Conservation (phyloP, 1,284 basidiomycete genomes). For the Ceratobasidium sp. region DNA sequence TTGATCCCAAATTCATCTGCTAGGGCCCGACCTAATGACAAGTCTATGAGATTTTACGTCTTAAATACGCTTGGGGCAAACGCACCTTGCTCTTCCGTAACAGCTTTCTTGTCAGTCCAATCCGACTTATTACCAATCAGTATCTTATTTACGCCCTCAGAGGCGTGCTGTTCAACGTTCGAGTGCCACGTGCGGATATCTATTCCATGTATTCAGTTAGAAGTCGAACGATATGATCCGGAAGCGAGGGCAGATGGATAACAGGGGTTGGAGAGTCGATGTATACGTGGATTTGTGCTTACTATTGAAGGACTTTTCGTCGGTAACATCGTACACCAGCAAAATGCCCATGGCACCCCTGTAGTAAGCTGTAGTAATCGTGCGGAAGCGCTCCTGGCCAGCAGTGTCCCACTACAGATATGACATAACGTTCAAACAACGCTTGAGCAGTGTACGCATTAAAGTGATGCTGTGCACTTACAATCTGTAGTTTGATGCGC, state of each 20-base stretch:
- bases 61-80: slow-evolving; percentile 28
- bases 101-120: slow-evolving; percentile 96
- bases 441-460: background rate
- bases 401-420: slow-evolving; percentile 92
- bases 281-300: slow-evolving; percentile 55
- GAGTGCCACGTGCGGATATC: slow-evolving; percentile 99
- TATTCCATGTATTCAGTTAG: slow-evolving; percentile 56
- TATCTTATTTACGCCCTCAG: slow-evolving; percentile 99
- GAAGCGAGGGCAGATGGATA: slow-evolving; percentile 29
- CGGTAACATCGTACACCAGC: slow-evolving; percentile 98
- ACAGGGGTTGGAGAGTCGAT: slow-evolving; percentile 48
- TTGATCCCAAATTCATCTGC: slow-evolving; percentile 91
- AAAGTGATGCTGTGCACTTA: slow-evolving; percentile 60
- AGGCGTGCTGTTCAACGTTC: slow-evolving; percentile 99
- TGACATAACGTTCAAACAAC: slow-evolving; percentile 7
- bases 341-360: slow-evolving; percentile 99
- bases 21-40: slow-evolving; percentile 68
- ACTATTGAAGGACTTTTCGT: slow-evolving; percentile 99
- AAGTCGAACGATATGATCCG: background rate
- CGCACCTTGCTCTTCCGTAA: slow-evolving; percentile 82
- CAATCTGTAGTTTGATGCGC: slow-evolving; percentile 96
- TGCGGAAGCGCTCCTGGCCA: slow-evolving; percentile 98
- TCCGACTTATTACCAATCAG: slow-evolving; percentile 99
- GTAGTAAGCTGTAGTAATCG: slow-evolving; percentile 99
- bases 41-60: slow-evolving; percentile 42